Percentiles rank a stretch among this genome's conserved stretches.
Conservation (phyloP, 257 asterid species). For the Sherardia arvensis region DNA sequence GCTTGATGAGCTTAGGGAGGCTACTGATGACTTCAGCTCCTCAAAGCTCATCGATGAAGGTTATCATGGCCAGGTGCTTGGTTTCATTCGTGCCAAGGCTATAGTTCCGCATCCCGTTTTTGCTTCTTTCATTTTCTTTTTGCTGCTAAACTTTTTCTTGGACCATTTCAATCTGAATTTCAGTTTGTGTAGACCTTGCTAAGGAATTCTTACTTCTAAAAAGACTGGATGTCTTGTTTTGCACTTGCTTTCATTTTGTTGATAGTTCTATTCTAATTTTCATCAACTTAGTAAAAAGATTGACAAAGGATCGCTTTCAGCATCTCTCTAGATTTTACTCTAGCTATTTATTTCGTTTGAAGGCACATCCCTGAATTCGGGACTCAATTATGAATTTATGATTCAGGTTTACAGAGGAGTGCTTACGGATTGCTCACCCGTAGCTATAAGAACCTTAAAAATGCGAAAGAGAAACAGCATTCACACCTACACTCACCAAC, state of each 20-base stretch:
- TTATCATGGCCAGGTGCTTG: slow-evolving; percentile 54
- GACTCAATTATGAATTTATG: not conserved
- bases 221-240: not conserved
- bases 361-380: not conserved
- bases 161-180: not conserved
- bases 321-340: not conserved
- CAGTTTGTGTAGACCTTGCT: not conserved
- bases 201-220: not conserved
- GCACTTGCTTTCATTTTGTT: not conserved
- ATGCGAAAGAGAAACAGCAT: slow-evolving; percentile 37
- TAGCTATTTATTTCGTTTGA: not conserved
- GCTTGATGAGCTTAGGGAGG: slow-evolving; percentile 75
- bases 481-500: slow-evolving; percentile 62
- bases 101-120: not conserved
- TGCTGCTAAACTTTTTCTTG: not conserved
- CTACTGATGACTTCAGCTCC: slow-evolving; percentile 55
- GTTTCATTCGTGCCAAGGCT: not conserved
- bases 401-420: slow-evolving; percentile 59
- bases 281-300: not conserved
- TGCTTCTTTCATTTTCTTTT: not conserved
- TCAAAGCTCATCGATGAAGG: slow-evolving; percentile 50
- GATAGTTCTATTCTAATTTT: not conserved
- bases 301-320: not conserved
- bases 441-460: slow-evolving; percentile 56
- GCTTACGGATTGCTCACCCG: slow-evolving; percentile 50